These are phyloP conservation scores for Corchorus olitorius DNA, from an alignment of 345 rosid species.

Conservation along the genomic window DNA sequence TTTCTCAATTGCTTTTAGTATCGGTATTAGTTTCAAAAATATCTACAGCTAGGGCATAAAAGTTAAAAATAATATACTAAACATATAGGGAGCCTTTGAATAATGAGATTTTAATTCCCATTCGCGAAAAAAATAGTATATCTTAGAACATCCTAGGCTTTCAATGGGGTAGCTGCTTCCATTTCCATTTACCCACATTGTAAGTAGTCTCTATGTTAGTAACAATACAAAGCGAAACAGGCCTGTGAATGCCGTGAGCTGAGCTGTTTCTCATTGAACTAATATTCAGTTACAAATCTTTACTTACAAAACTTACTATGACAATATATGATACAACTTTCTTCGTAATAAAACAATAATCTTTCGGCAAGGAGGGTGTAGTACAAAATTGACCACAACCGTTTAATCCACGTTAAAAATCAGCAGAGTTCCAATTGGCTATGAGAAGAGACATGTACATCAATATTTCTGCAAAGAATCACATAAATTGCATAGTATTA, in stretches of 20 bases:
- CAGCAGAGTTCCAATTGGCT: slow-evolving; percentile 26
- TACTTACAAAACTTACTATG: slow-evolving; percentile 54
- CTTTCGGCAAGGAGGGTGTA: slow-evolving; percentile 9
- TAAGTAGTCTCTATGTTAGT: slow-evolving; percentile 40
- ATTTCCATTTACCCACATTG: no score
- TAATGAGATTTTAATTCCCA: no score
- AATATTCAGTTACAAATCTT: slow-evolving; percentile 37
- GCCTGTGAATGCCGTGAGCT: slow-evolving; percentile 15
- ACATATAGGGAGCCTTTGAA: no score
- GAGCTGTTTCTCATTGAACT: slow-evolving; percentile 42
- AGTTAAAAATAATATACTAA: no score
- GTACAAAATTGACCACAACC: slow-evolving; percentile 17
- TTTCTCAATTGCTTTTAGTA: no score
- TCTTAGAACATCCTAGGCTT: no score
- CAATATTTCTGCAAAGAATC: slow-evolving; percentile 39
- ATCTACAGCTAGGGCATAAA: no score
- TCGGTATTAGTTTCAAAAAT: no score
- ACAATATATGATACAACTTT: slow-evolving; percentile 37
- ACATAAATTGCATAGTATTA: neutral
- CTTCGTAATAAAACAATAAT: slow-evolving; percentile 22
- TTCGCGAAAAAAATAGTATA: no score
- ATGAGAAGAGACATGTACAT: slow-evolving; percentile 44
- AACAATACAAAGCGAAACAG: slow-evolving; percentile 68
- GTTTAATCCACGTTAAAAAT: slow-evolving; percentile 23
- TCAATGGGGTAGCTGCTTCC: no score